Evolutionary conservation across 352 stramenopile species (phyloP), one percentile per base, ranked within the genome.

Genomic region (Phytophthora lateralis): DNA sequence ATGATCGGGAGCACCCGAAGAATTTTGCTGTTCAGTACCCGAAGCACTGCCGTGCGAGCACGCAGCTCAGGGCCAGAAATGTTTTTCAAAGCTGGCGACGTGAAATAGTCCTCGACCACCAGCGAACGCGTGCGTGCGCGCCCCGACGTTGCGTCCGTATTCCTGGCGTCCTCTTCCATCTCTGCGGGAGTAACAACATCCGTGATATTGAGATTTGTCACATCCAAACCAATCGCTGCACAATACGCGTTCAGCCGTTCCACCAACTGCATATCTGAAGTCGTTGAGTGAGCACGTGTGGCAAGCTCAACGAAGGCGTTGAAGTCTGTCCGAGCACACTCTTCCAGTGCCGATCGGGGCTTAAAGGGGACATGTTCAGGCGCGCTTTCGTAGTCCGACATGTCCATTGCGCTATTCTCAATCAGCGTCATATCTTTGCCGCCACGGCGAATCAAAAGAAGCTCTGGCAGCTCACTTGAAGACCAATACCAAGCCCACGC

Each of bases 401-500:
- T 61, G 39, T 91, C 83, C 49, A 76, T 88, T 17, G 82, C 82
- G 21, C 66, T 88, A 62, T 93, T 91, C 46, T 93, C 82, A 26
- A 93, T 77, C n/a, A 91, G 59, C 1, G 82, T 93, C 82, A 95
- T 93, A 56, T 96, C 88, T 52, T 94, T 93, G 15, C 80, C 85
- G n/a, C 79, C 75, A 18, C 88, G 80, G 47, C 85, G 82, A 63
- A 96, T 76, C 35, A 96, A 54, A 51, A 95, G 62, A 10, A 96
- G 66, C 47, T 95, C 88, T 1, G 72, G 65, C 1, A 98, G 75
- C 56, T 99, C 97, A 43, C 80, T 95, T 63, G 97, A 73, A 39
- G 96, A 90, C 81, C 95, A 98, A 65, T 97, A 99, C 96, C 96
- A 99, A 5, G 94, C 91, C 95, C 89, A 99, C 55, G 77, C 83